Percentiles rank a stretch among this genome's conserved stretches.
phyloP scores from a whole-genome alignment of 2,329 filamentous ascomycete genomes.

The Apiospora pterosperma region DNA sequence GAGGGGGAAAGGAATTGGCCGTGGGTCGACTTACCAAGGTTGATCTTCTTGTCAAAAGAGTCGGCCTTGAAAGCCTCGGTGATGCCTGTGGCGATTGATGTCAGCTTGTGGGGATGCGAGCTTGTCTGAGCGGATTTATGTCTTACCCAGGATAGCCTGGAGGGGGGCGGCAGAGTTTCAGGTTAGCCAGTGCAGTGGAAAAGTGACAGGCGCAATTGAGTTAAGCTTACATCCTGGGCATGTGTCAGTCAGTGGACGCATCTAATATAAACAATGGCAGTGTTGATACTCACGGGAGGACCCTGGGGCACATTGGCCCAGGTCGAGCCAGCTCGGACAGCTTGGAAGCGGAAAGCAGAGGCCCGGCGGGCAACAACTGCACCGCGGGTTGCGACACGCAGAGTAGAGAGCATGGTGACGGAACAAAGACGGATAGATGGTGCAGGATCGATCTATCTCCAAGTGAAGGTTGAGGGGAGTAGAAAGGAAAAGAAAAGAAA shows the following conservation, averaged over 20 bases:
- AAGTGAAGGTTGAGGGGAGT: too few relatives aligned
- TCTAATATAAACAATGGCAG: slow-evolving; percentile 12
- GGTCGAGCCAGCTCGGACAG: slow-evolving; percentile 64
- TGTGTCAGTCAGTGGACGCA: slow-evolving; percentile 1
- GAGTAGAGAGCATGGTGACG: slow-evolving; percentile 47
- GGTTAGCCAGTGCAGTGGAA: slow-evolving; percentile 9
- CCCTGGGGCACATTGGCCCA: slow-evolving; percentile 93
- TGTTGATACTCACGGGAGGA: slow-evolving; percentile 70
- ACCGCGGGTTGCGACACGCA: slow-evolving; percentile 51
- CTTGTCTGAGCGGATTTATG: not conserved
- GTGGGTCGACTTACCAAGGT: slow-evolving; percentile 63
- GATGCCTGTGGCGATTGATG: slow-evolving; percentile 56
- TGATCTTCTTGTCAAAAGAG: slow-evolving; percentile 91
- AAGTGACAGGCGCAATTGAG: not conserved
- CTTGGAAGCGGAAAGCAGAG: slow-evolving; percentile 35
- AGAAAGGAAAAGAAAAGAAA: too few relatives aligned
- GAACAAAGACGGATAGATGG: too few relatives aligned
- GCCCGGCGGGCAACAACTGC: slow-evolving; percentile 35
- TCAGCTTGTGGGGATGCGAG: not conserved
- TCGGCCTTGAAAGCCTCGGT: slow-evolving; percentile 99
- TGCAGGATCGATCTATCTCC: too few relatives aligned
- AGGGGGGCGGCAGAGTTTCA: slow-evolving; percentile 16
- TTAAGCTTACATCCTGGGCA: slow-evolving; percentile 18
- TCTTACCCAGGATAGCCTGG: slow-evolving; percentile 74
- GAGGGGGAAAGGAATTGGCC: not conserved